phyloP scores from a whole-genome alignment of 805 yeast species.

The Myxozyma neotropica region DNA sequence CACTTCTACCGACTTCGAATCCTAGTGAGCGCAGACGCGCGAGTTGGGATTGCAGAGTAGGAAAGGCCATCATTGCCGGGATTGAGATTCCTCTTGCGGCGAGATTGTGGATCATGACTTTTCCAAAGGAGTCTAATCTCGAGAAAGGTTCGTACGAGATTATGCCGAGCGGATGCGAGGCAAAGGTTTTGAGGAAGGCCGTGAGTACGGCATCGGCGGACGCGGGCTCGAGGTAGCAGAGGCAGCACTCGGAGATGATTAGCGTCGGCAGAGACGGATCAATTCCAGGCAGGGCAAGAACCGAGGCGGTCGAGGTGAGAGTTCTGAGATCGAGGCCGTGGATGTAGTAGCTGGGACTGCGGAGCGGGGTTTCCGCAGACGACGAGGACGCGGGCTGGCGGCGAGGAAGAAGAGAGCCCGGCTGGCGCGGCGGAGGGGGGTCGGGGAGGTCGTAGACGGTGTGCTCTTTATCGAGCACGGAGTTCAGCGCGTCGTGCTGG shows the following conservation, averaged over 20 bases:
- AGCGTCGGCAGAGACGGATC: slow-evolving; percentile 55
- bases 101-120: slow-evolving; percentile 66
- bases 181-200: slow-evolving; percentile 42
- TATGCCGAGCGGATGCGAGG: slow-evolving; percentile 41
- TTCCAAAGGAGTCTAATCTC: slow-evolving; percentile 63
- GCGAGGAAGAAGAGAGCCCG: not conserved
- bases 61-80: slow-evolving; percentile 58
- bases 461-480: not conserved
- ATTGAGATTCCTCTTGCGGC: slow-evolving; percentile 62
- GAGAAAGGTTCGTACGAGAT: slow-evolving; percentile 72
- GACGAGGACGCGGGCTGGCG: not conserved
- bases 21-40: slow-evolving; percentile 45
- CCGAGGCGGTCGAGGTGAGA: slow-evolving; percentile 32
- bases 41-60: slow-evolving; percentile 49
- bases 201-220: slow-evolving; percentile 51
- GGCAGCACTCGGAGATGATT: slow-evolving; percentile 71
- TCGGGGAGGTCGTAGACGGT: slow-evolving; percentile 6
- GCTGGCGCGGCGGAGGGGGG: not conserved
- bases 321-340: slow-evolving; percentile 58
- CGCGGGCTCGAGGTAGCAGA: slow-evolving; percentile 64
- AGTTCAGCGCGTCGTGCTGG: not conserved
- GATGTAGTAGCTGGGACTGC: slow-evolving; percentile 52
- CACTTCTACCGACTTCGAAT: slow-evolving; percentile 40
- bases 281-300: slow-evolving; percentile 17
- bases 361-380: slow-evolving; percentile 23